A percentile compares a stretch with the other conserved stretches of the same genome.
Evolutionary conservation across 1,139 yeast genomes (phyloP).

Genomic region (Yamadazyma mexicana): DNA sequence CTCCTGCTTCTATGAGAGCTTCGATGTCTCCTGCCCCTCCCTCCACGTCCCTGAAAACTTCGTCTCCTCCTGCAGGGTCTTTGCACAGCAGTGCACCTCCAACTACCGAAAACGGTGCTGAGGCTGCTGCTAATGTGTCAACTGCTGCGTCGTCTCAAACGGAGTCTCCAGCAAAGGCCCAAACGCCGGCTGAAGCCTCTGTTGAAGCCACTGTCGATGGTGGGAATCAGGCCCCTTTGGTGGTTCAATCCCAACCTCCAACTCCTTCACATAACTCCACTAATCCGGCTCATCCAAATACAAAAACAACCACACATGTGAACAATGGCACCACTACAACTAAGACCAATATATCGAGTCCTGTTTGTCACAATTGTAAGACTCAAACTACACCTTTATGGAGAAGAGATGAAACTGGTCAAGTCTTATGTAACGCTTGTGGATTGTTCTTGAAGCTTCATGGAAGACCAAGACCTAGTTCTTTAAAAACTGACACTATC

Average conservation of each 20-base stretch:
- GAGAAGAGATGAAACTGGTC: slow-evolving; percentile 94
- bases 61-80: background rate
- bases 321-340: slow-evolving; percentile 47
- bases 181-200: background rate
- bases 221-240: background rate
- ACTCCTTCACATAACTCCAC: slow-evolving; percentile 1
- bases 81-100: background rate
- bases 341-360: slow-evolving; percentile 54
- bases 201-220: background rate
- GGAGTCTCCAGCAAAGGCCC: slow-evolving; percentile 1
- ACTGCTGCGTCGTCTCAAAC: background rate
- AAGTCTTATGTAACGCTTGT: slow-evolving; percentile 92
- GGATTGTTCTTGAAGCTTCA: slow-evolving; percentile 88
- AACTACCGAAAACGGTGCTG: background rate
- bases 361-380: slow-evolving; percentile 86
- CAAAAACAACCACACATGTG: slow-evolving; percentile 46
- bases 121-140: slow-evolving; percentile 1
- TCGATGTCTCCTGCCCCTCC: background rate
- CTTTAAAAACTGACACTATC: slow-evolving; percentile 87
- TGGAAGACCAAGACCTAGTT: slow-evolving; percentile 89
- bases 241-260: background rate
- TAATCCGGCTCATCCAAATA: slow-evolving; percentile 46
- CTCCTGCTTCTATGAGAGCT: no score
- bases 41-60: background rate
- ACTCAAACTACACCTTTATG: slow-evolving; percentile 93